Base-by-base conservation (phyloP, 2,329 filamentous ascomycete genomes). In the Beauveria varroae region DNA sequence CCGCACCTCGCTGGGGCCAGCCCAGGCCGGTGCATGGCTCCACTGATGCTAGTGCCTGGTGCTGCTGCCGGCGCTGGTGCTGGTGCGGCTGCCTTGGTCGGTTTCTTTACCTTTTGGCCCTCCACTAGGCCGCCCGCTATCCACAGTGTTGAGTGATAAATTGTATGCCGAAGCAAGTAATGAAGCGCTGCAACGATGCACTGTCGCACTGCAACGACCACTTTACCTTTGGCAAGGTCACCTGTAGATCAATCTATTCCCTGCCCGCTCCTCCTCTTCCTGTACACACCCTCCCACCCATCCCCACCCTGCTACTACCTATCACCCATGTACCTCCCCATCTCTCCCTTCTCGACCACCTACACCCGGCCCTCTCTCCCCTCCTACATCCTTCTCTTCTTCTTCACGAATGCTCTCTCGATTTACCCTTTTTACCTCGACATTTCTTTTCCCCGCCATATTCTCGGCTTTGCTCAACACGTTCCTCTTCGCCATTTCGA, bases 351-450 rank as follows among this genome's bases (percentile, higher is more conserved):
- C 58, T 60, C 55, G 44, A 55, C 65, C 62, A 59, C 54, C 62
- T 54, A 65, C 62, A 63, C 64, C 61, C 62, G 61, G 63, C 65
- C 65, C 63, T 64, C 63, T 59, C 60, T 64, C 60, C 52, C 63
- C 57, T 63, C 63, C 50, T 64, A 37, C 53, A 57, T 30, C 61
- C 51, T 54, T 60, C 53, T 50, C 56, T 41, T 51, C 56, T 44
- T 59, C 56, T 46, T 46, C 53, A 57, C 57, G 60, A 63, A 62
- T 62, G 43, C 56, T 43, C 20, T 56, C 61, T 50, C 54, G 56
- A 65, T 63, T 60, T 65, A 57, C 63, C 63, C 59, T 65, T 62
- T 63, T 62, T 63, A 56, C 55, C 51, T 49, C 54, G 8, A 41
- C 53, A 56, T 3, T 51, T 49, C 55, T 59, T 59, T 59, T 57